phyloP scores from a whole-genome alignment of 2,329 filamentous ascomycete genomes.

The Nemania sp. region DNA sequence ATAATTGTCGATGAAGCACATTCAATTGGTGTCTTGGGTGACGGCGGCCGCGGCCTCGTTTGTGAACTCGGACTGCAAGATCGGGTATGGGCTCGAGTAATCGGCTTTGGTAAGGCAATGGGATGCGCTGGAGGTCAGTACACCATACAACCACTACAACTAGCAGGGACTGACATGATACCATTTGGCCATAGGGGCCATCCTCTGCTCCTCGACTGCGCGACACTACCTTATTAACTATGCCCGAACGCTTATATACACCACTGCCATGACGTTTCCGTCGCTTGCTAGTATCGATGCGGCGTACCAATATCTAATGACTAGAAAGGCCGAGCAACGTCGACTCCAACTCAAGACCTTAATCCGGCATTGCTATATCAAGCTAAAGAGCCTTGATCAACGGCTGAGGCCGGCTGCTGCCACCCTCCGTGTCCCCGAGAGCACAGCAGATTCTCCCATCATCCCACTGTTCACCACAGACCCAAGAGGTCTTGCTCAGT shows the following conservation, averaged over 20 bases:
- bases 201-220: constrained; percentile 63
- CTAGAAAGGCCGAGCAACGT: constrained; percentile 34
- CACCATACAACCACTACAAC: neutral
- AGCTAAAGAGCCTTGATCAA: constrained; percentile 42
- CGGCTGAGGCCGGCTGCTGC: constrained; percentile 11
- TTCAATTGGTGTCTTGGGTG: constrained; percentile 63
- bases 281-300: constrained; percentile 42
- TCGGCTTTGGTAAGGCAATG: constrained; percentile 71
- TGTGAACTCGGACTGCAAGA: constrained; percentile 58
- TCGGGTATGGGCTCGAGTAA: constrained; percentile 59
- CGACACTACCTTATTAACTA: constrained; percentile 74
- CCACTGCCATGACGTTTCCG: constrained; percentile 67
- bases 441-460: constrained; percentile 55
- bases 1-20: constrained; percentile 72
- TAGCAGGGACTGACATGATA: constrained; percentile 9
- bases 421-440: constrained; percentile 34
- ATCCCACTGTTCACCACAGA: constrained; percentile 57
- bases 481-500: constrained; percentile 55
- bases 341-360: constrained; percentile 48
- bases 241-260: constrained; percentile 74
- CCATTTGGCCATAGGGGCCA: constrained; percentile 50
- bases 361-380: constrained; percentile 48
- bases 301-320: constrained; percentile 38
- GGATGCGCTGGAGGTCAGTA: constrained; percentile 68
- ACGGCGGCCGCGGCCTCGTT: constrained; percentile 60